These are phyloP conservation scores for Colletotrichum aenigma DNA, from an alignment of 2,329 filamentous ascomycete species.

Conservation along the genomic window DNA sequence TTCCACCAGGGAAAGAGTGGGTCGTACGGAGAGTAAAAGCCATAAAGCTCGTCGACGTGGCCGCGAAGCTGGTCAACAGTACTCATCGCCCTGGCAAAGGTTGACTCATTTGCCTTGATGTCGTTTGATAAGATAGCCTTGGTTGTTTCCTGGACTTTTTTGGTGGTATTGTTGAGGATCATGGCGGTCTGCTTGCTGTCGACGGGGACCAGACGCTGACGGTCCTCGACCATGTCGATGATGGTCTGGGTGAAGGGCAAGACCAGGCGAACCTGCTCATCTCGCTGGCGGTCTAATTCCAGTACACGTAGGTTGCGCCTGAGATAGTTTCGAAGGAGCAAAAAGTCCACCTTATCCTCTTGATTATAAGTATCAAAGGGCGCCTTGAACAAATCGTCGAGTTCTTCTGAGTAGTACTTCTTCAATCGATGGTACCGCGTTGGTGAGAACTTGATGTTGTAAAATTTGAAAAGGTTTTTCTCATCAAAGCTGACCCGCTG, in stretches of 20 bases:
- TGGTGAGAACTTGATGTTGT: conserved; percentile 50
- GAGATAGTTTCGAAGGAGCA: conserved; percentile 54
- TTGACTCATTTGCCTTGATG: conserved; percentile 22
- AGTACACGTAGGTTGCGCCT: conserved; percentile 26
- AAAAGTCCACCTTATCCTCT: conserved; percentile 51
- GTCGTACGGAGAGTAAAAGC: conserved; percentile 60
- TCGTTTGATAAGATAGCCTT: conserved; percentile 37
- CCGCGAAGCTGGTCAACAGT: conserved; percentile 43
- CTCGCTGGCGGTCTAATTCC: conserved; percentile 33
- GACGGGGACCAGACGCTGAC: conserved; percentile 47
- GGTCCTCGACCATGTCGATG: conserved; percentile 49
- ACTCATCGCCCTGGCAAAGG: conserved; percentile 28
- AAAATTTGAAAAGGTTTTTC: conserved; percentile 50
- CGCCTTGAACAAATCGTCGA: conserved; percentile 30
- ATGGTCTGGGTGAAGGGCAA: conserved; percentile 49
- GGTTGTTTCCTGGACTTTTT: conserved; percentile 34
- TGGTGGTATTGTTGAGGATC: conserved; percentile 39
- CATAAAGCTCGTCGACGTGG: conserved; percentile 50
- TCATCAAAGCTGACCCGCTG: conserved; percentile 49
- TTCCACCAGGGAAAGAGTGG: conserved; percentile 64
- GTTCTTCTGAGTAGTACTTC: conserved; percentile 45
- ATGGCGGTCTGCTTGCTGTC: conserved; percentile 46
- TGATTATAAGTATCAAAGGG: conserved; percentile 36
- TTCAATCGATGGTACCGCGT: conserved; percentile 41
- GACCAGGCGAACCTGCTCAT: conserved; percentile 39